phyloP scores from a whole-genome alignment of 139 green algal species.

The Bryopsis sp. region DNA sequence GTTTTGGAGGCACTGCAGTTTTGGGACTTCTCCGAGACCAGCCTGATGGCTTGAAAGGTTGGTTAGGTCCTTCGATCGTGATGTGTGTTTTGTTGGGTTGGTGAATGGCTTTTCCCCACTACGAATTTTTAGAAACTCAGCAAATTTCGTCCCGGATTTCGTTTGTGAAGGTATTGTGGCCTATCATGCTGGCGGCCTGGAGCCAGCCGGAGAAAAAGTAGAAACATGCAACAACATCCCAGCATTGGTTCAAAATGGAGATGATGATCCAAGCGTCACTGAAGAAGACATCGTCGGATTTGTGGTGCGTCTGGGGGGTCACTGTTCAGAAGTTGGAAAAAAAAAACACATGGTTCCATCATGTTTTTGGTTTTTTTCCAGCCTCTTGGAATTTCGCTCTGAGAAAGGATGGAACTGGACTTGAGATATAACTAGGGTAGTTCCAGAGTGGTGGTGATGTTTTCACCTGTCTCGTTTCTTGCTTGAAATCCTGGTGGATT shows the following conservation, averaged over 20 bases:
- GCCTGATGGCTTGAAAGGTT: background rate
- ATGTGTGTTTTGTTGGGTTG: no score
- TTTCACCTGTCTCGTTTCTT: background rate
- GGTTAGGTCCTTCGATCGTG: no score
- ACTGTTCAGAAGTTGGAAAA: background rate
- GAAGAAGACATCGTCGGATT: conserved; percentile 11
- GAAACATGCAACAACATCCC: background rate
- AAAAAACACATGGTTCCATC: background rate
- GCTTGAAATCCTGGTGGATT: background rate
- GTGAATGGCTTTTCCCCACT: no score
- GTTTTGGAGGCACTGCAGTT: conserved; percentile 13
- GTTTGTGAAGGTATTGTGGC: background rate
- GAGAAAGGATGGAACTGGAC: background rate
- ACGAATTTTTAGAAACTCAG: no score
- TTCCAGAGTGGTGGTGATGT: background rate
- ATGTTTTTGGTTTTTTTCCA: background rate
- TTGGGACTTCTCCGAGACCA: background rate
- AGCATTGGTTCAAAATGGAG: conserved; percentile 3
- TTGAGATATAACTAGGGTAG: background rate
- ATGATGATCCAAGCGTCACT: background rate
- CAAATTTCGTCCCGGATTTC: no score
- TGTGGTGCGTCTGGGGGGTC: background rate
- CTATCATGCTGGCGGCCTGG: conserved; percentile 1
- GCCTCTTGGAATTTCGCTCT: background rate
- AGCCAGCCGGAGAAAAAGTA: background rate